These are phyloP conservation scores for Dictyostelium brefeldianum DNA, from an alignment of 78 protist species.

Conservation along the genomic window DNA sequence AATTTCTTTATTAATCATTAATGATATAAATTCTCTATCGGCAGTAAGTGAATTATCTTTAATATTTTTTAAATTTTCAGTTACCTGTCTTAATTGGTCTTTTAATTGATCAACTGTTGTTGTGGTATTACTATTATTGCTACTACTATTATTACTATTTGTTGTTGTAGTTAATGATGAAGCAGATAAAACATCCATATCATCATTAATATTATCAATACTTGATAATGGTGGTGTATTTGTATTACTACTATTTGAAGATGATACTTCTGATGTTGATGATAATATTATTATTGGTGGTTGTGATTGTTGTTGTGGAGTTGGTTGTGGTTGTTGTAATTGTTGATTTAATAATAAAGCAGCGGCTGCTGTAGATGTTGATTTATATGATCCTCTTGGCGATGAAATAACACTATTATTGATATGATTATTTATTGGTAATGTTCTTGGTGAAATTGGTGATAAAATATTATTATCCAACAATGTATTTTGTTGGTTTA, in stretches of 20 bases:
- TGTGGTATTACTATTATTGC: not conserved
- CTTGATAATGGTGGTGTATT: conserved; percentile 8
- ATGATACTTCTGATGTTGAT: not conserved
- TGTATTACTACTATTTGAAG: not conserved
- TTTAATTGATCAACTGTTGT: not conserved
- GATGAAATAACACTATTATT: not conserved
- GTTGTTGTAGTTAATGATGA: conserved; percentile 3
- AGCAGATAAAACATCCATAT: not conserved
- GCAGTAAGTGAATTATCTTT: not conserved
- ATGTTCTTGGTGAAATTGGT: not conserved
- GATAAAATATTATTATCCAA: not conserved
- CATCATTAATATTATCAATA: not conserved
- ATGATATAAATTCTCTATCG: not conserved
- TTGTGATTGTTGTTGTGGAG: not conserved
- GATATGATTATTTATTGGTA: not conserved
- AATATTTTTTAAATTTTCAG: conserved; percentile 19
- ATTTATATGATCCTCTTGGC: not conserved
- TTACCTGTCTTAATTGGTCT: not conserved
- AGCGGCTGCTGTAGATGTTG: not conserved
- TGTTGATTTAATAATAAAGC: not conserved
- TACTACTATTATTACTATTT: not conserved
- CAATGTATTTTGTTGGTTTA: not conserved
- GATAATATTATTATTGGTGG: not conserved
- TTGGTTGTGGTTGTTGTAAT: not conserved
- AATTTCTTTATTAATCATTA: conserved; percentile 49